Evolutionary conservation across 1,284 basidiomycete genomes (phyloP).

Genomic region (Malassezia obtusa): DNA sequence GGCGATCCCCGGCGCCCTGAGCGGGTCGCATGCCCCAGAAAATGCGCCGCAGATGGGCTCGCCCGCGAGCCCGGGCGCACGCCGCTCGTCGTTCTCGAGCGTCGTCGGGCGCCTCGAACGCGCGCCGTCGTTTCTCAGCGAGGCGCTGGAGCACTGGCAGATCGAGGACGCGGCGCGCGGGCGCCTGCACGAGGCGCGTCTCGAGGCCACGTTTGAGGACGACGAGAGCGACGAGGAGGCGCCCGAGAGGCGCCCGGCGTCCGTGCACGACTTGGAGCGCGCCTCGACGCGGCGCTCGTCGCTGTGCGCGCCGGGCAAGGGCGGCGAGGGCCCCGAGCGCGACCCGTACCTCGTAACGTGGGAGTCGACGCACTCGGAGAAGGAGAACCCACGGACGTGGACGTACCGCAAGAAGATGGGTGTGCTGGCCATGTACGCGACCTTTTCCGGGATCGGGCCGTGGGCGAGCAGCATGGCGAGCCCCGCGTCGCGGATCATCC

Average conservation of each 20-base stretch:
- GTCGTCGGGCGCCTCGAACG: no score
- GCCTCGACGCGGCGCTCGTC: not conserved
- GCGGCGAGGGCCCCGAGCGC: not conserved
- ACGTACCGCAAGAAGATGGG: constrained; percentile 55
- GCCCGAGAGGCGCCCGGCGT: not conserved
- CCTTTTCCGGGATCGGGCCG: constrained; percentile 36
- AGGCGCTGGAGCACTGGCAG: not conserved
- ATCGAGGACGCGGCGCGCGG: not conserved
- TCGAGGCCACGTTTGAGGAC: not conserved
- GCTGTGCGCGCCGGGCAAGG: not conserved
- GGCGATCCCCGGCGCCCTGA: not conserved
- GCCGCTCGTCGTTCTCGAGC: not conserved
- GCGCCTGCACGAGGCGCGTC: not conserved
- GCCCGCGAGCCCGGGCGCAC: not conserved
- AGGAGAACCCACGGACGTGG: constrained; percentile 63
- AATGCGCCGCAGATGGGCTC: not conserved
- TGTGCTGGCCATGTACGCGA: constrained; percentile 51
- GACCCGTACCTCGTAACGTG: constrained; percentile 53
- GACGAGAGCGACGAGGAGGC: not conserved
- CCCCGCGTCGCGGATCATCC: constrained; percentile 29
- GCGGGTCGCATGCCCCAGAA: not conserved
- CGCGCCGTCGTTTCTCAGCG: no score
- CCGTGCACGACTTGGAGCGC: not conserved
- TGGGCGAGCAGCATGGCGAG: constrained; percentile 39
- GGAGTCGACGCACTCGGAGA: constrained; percentile 57